These are phyloP conservation scores for Fusarium mexicanum DNA, from an alignment of 2,329 filamentous ascomycete genomes.

Conservation along the genomic window DNA sequence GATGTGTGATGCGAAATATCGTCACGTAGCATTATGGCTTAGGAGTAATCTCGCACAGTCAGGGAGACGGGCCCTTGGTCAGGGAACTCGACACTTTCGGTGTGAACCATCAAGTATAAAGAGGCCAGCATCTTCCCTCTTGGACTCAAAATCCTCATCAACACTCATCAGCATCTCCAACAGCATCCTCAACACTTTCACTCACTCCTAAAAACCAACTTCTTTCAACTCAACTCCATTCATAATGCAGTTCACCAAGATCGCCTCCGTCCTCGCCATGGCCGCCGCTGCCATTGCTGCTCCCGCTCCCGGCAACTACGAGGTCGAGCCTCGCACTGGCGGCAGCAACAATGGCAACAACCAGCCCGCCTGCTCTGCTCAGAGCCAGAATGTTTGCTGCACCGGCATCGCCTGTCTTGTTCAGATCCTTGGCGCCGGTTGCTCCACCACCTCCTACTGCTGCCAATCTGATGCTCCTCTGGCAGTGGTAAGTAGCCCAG, in stretches of 20 bases:
- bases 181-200: slow-evolving; percentile 1
- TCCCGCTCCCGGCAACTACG: slow-evolving; percentile 1
- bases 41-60: background rate
- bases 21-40: background rate
- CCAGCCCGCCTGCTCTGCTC: slow-evolving; percentile 4
- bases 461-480: background rate
- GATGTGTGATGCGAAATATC: background rate
- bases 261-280: slow-evolving; percentile 22
- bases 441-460: slow-evolving; percentile 1
- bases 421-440: slow-evolving; percentile 15
- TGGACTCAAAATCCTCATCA: slow-evolving; percentile 11
- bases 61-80: background rate
- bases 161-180: slow-evolving; percentile 4
- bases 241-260: slow-evolving; percentile 33
- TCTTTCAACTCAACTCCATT: background rate
- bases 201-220: background rate
- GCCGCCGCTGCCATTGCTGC: slow-evolving; percentile 19
- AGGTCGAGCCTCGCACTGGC: slow-evolving; percentile 11
- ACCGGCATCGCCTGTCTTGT: background rate
- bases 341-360: background rate
- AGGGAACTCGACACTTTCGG: background rate
- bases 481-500: slow-evolving; percentile 1
- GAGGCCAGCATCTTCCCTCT: background rate
- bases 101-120: slow-evolving; percentile 15
- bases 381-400: slow-evolving; percentile 24